These are phyloP conservation scores for Ricinus communis DNA, from an alignment of 345 rosid species.

Conservation along the genomic window DNA sequence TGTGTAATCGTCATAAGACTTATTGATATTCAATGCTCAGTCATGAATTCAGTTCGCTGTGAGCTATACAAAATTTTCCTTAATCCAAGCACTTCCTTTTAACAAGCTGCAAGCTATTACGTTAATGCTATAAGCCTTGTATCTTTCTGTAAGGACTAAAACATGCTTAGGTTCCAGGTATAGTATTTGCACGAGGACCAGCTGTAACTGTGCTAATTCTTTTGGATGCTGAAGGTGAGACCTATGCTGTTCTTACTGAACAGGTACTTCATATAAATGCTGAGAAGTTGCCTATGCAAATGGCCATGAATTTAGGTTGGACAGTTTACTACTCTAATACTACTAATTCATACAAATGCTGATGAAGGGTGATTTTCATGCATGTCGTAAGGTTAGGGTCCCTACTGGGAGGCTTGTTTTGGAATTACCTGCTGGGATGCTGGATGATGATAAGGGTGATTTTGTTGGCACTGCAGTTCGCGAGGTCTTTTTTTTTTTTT, in stretches of 20 bases:
- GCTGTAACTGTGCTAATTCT: slow-evolving; percentile 86
- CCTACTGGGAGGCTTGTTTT: slow-evolving; percentile 74
- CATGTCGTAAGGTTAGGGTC: slow-evolving; percentile 70
- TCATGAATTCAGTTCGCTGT: neutral
- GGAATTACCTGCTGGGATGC: slow-evolving; percentile 97
- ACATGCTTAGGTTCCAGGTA: slow-evolving; percentile 78
- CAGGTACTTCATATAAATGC: slow-evolving; percentile 49
- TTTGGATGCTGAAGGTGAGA: slow-evolving; percentile 62
- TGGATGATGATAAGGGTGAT: slow-evolving; percentile 81
- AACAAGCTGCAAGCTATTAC: too few relatives aligned
- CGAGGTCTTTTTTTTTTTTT: slow-evolving; percentile 53
- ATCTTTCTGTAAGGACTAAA: slow-evolving; percentile 30
- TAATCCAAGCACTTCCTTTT: too few relatives aligned
- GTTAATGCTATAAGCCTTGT: too few relatives aligned
- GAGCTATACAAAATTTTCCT: too few relatives aligned
- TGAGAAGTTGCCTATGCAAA: neutral
- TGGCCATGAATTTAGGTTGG: neutral
- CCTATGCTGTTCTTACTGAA: slow-evolving; percentile 85
- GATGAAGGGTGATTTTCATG: slow-evolving; percentile 5
- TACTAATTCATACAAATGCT: slow-evolving; percentile 8
- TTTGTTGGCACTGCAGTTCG: slow-evolving; percentile 92
- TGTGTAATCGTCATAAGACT: too few relatives aligned
- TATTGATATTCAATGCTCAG: too few relatives aligned
- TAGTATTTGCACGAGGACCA: slow-evolving; percentile 94
- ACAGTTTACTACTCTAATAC: slow-evolving; percentile 1